Evolutionary conservation across 495 filamentous ascomycete species (phyloP), one percentile per base, ranked within the genome.

Genomic region (Podospora pseudoanserina): DNA sequence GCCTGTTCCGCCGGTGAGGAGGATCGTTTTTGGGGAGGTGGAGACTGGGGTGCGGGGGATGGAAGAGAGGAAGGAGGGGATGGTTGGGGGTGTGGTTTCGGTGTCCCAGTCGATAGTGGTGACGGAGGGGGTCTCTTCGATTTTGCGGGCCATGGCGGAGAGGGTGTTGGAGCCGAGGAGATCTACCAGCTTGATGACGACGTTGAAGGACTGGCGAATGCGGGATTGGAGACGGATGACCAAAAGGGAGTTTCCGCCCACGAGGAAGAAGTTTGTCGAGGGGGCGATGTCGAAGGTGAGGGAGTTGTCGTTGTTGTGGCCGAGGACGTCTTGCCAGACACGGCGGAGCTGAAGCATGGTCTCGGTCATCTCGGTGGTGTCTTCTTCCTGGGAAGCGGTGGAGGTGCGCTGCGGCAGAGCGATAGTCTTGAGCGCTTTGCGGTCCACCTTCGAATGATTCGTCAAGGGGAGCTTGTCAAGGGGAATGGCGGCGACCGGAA

Each of bases 381-480:
- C 34, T 2, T 64, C 56, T 9, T 27, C n/a, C 16, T 32, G 1
- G 18, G 34, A 39, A 9, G 4, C n/a, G 23, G n/a, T 56, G 6
- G 54, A 56, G 16, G 23, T 39, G 1, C 11, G 58, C 18, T 27
- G 58, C 2, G 70, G 70, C 27, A 71, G 59, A 4, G 74, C 68
- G 80, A 87, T 19, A 76, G 58, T 1, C 76, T 78, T 59, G 65
- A 82, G 59, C 76, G 71, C 73, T 5, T 71, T 74, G 55, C 74
- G 34, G 65, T 85, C 84, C 0, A 82, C 65, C 70, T 88, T 87
- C 1, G 73, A 72, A 6, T 77, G 76, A 13, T 60, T 74, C 0
- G 67, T 87, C 11, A 70, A 64, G 0, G 85, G 85, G 27, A 88
- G 39, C 0, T 55, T n/a, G 3, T 78, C 72, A 2, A 86, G 54